Percentiles rank a stretch among this genome's conserved stretches.
Conservation (phyloP, 208 protist species). For the Naegleria lovaniensis region DNA sequence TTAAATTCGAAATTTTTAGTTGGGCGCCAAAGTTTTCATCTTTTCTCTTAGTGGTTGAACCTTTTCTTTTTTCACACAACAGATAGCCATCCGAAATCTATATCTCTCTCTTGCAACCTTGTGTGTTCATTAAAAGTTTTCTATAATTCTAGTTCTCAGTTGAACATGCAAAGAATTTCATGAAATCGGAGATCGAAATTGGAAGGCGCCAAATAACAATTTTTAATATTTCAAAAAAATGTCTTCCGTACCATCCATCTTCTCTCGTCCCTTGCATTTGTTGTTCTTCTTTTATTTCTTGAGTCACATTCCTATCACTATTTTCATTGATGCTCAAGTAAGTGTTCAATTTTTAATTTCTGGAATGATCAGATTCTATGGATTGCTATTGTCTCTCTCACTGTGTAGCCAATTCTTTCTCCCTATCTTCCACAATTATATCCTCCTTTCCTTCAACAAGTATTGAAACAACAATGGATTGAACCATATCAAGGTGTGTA, state of each 20-base stretch:
- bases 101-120: too few species aligned
- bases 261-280: background rate
- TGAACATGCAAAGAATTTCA: too few species aligned
- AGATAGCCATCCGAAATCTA: too few species aligned
- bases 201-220: too few species aligned
- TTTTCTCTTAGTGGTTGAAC: background rate
- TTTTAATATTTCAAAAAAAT: too few species aligned
- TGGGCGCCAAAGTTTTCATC: background rate
- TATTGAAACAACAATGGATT: background rate
- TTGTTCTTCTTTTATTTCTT: background rate
- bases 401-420: background rate
- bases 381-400: background rate
- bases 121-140: too few species aligned
- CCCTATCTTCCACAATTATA: background rate
- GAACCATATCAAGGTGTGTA: background rate
- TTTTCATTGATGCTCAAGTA: slow-evolving; percentile 17
- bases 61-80: background rate
- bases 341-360: background rate
- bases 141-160: too few species aligned
- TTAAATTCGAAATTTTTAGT: background rate
- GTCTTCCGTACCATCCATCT: background rate
- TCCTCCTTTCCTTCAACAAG: background rate
- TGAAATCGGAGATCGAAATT: too few species aligned
- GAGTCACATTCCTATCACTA: slow-evolving; percentile 2
- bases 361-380: background rate